These are phyloP conservation scores for Fusarium lateritium DNA, from an alignment of 2,329 filamentous ascomycete species.

Conservation along the genomic window DNA sequence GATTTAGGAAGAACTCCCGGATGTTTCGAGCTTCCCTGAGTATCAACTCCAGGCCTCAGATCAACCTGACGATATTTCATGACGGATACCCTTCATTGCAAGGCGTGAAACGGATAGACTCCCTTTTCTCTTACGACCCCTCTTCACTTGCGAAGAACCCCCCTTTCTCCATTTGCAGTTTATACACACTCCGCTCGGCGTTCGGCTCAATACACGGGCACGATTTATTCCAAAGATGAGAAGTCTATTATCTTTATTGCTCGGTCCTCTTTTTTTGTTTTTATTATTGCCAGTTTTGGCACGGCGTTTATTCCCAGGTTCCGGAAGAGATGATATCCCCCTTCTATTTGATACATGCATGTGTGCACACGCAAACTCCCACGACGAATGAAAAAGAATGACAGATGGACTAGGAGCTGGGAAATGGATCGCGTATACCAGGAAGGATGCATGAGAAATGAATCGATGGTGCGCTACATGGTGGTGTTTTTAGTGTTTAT, in stretches of 20 bases:
- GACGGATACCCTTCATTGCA: conserved; percentile 8
- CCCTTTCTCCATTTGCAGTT: conserved; percentile 3
- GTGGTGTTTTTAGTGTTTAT: conserved; percentile 18
- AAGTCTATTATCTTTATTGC: conserved; percentile 10
- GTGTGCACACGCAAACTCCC: conserved; percentile 30
- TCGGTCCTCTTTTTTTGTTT: not conserved
- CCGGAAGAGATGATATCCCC: conserved; percentile 51
- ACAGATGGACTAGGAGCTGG: conserved; percentile 5
- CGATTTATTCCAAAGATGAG: conserved; percentile 26
- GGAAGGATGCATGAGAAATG: conserved; percentile 32
- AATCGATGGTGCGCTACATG: conserved; percentile 17
- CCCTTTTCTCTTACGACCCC: not conserved
- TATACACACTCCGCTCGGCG: conserved; percentile 40
- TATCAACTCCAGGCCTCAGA: not conserved
- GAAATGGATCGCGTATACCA: conserved; percentile 28
- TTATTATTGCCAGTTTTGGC: conserved; percentile 25
- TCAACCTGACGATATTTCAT: conserved; percentile 11
- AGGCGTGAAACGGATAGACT: conserved; percentile 20
- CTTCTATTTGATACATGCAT: conserved; percentile 41
- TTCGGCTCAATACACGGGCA: conserved; percentile 36
- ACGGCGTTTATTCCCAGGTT: conserved; percentile 46
- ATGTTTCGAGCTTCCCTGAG: not conserved
- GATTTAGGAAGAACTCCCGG: conserved; percentile 50
- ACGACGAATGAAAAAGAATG: conserved; percentile 36
- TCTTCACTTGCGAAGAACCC: conserved; percentile 3